These are phyloP conservation scores for Alternaria sp. DNA, from an alignment of 2,329 filamentous ascomycete genomes.

Conservation along the genomic window DNA sequence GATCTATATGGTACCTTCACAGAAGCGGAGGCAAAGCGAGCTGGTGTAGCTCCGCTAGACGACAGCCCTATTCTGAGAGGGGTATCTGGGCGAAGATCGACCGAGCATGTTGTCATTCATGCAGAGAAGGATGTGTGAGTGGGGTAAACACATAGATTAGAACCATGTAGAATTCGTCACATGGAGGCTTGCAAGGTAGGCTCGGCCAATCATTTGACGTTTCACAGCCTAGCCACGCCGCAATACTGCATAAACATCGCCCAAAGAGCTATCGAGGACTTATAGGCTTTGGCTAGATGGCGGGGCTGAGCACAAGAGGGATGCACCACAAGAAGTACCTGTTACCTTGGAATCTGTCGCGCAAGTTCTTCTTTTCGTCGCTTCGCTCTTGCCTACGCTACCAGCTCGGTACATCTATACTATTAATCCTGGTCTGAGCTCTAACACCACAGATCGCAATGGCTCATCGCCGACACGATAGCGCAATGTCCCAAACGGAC, in stretches of 20 bases:
- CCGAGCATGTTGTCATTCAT: neutral
- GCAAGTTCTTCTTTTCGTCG: neutral
- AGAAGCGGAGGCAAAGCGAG: conserved; percentile 49
- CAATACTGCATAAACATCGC: neutral
- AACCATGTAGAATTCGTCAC: too few relatives aligned
- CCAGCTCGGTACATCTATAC: too few relatives aligned
- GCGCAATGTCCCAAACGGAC: too few relatives aligned
- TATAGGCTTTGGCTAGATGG: too few relatives aligned
- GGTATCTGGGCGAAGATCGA: neutral
- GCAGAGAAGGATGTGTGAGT: neutral
- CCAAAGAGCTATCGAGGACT: too few relatives aligned
- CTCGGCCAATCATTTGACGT: neutral
- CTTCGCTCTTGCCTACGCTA: neutral
- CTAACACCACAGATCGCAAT: too few relatives aligned
- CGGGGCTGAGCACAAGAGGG: neutral
- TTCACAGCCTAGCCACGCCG: neutral
- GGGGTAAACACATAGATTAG: neutral
- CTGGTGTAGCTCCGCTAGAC: conserved; percentile 47
- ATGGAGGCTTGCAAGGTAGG: neutral
- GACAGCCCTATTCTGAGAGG: neutral
- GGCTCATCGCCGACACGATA: too few relatives aligned
- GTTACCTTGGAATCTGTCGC: rapidly evolving
- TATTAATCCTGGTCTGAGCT: too few relatives aligned
- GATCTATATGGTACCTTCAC: conserved; percentile 58
- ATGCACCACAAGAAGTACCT: neutral